Percentiles rank a stretch among this genome's conserved stretches.
phyloP scores from a whole-genome alignment of 2,329 filamentous ascomycete species.

The Teratosphaeria epicoccoides region DNA sequence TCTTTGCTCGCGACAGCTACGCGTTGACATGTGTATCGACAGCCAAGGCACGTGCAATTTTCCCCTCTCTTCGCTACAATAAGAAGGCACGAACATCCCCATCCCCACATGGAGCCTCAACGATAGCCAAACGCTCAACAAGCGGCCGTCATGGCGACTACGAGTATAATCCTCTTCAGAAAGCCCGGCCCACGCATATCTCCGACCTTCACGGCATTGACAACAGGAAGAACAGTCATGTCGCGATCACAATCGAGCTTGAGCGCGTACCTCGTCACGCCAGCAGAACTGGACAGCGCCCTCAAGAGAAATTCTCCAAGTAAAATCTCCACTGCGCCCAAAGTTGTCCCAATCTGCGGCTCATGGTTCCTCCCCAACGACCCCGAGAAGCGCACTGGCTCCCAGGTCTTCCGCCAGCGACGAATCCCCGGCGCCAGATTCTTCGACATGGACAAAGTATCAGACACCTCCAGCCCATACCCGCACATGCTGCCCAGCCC shows the following conservation, averaged over 20 bases:
- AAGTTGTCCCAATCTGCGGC: slow-evolving; percentile 80
- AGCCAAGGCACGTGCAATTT: background rate
- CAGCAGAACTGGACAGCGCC: slow-evolving; percentile 68
- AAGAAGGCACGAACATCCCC: background rate
- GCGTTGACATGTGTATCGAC: background rate
- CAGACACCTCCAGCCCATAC: slow-evolving; percentile 78
- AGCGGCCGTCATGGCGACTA: slow-evolving; percentile 5
- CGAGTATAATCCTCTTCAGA: slow-evolving; percentile 8
- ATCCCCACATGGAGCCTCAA: background rate
- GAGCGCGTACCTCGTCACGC: slow-evolving; percentile 76
- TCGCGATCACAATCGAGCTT: slow-evolving; percentile 37
- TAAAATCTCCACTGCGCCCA: slow-evolving; percentile 68
- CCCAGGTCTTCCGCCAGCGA: slow-evolving; percentile 67
- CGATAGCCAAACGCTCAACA: background rate
- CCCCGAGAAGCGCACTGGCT: slow-evolving; percentile 58
- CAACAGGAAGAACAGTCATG: slow-evolving; percentile 20
- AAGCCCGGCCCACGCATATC: slow-evolving; percentile 2
- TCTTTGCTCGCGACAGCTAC: background rate
- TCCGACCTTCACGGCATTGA: slow-evolving; percentile 10
- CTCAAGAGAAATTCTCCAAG: slow-evolving; percentile 72
- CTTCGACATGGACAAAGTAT: slow-evolving; percentile 89
- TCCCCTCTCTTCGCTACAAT: background rate
- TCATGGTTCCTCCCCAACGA: slow-evolving; percentile 97
- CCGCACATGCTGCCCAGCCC: slow-evolving; percentile 90
- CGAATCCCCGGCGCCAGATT: slow-evolving; percentile 86